Conservation (phyloP, 768 basidiomycete genomes). For the Mycena epipterygia region DNA sequence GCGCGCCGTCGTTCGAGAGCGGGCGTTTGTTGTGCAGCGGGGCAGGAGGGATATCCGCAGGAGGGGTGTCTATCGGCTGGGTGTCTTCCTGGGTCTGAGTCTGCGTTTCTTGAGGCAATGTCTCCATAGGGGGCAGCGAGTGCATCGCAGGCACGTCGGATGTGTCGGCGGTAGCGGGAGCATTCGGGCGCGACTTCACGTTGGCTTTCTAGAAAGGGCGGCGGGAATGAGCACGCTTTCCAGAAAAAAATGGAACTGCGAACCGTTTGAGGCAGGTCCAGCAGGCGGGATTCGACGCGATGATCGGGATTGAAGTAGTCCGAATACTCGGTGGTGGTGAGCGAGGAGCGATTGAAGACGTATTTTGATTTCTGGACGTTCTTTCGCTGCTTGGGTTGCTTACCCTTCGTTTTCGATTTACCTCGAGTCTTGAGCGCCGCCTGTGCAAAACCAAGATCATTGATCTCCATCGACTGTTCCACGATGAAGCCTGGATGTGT, state of each 20-base stretch:
- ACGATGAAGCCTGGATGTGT: slow-evolving; percentile 68
- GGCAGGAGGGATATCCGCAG: slow-evolving; percentile 28
- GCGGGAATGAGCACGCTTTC: neutral
- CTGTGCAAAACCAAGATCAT: slow-evolving; percentile 64
- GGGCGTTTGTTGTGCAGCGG: slow-evolving; percentile 41
- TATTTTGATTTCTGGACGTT: slow-evolving; percentile 71
- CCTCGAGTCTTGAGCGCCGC: slow-evolving; percentile 55
- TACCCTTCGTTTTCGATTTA: slow-evolving; percentile 55
- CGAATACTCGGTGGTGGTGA: slow-evolving; percentile 61
- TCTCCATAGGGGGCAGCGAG: slow-evolving; percentile 19
- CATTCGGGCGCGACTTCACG: slow-evolving; percentile 24
- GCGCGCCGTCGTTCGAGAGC: slow-evolving; percentile 40
- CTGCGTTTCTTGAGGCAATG: slow-evolving; percentile 20
- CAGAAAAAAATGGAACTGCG: slow-evolving; percentile 35
- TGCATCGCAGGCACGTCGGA: slow-evolving; percentile 25
- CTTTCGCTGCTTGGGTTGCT: slow-evolving; percentile 61
- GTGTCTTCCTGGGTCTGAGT: slow-evolving; percentile 59
- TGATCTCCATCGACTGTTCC: slow-evolving; percentile 60
- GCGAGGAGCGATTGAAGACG: slow-evolving; percentile 65
- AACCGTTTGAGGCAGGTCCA: slow-evolving; percentile 74
- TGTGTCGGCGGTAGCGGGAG: neutral
- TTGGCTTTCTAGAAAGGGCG: slow-evolving; percentile 37
- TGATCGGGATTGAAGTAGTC: slow-evolving; percentile 80
- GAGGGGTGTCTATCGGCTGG: slow-evolving; percentile 41
- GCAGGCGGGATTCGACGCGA: slow-evolving; percentile 68